These are phyloP conservation scores for Collybiopsis luxurians DNA, from an alignment of 768 basidiomycete species.

Conservation along the genomic window DNA sequence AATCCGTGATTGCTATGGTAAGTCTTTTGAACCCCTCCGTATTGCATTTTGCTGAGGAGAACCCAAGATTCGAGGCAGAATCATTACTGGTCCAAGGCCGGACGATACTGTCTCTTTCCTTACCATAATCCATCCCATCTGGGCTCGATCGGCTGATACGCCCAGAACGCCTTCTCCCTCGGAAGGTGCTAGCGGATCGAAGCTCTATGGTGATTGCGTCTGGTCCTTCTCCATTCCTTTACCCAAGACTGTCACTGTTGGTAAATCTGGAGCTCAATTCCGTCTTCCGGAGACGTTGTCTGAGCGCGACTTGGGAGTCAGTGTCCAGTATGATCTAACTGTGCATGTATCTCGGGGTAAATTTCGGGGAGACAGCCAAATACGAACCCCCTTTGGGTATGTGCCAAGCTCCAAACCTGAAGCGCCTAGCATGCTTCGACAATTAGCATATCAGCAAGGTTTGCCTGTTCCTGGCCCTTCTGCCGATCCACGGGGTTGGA, in stretches of 20 bases:
- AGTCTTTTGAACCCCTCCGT: slow-evolving; percentile 9
- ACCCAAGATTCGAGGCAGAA: slow-evolving; percentile 45
- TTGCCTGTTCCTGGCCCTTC: slow-evolving; percentile 43
- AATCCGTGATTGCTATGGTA: slow-evolving; percentile 43
- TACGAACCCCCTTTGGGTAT: slow-evolving; percentile 54
- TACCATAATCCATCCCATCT: slow-evolving; percentile 40
- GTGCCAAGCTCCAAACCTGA: slow-evolving; percentile 45
- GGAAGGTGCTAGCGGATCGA: slow-evolving; percentile 36
- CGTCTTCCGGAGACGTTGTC: slow-evolving; percentile 52
- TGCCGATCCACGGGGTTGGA: slow-evolving; percentile 54
- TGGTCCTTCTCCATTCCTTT: slow-evolving; percentile 50
- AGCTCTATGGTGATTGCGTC: slow-evolving; percentile 43
- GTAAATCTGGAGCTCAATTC: slow-evolving; percentile 34
- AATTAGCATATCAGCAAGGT: slow-evolving; percentile 46
- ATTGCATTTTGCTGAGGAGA: not conserved
- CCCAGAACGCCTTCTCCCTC: slow-evolving; percentile 41
- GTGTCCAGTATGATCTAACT: slow-evolving; percentile 50
- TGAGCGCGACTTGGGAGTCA: slow-evolving; percentile 46
- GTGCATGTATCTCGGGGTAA: slow-evolving; percentile 45
- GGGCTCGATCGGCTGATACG: slow-evolving; percentile 42
- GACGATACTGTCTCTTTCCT: slow-evolving; percentile 45
- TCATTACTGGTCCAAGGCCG: slow-evolving; percentile 45
- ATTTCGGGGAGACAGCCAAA: slow-evolving; percentile 44
- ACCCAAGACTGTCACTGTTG: slow-evolving; percentile 38
- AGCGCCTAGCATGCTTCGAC: slow-evolving; percentile 43